phyloP scores from a whole-genome alignment of 805 yeast species.

The Yarrowia porcina region DNA sequence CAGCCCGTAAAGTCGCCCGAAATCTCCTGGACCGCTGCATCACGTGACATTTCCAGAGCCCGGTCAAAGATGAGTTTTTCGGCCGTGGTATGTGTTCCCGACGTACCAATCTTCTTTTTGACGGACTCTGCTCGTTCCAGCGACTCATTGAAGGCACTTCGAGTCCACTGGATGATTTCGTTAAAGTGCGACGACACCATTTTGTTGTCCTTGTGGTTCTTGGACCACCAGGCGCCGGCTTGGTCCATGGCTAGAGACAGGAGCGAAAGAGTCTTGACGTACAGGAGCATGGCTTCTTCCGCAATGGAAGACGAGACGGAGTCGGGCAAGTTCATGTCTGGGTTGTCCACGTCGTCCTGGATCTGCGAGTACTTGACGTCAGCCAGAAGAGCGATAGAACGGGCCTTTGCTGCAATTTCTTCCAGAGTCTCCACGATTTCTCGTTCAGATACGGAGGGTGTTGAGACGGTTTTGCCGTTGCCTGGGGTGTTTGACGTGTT shows the following conservation, averaged over 20 bases:
- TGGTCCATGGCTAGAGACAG: conserved; percentile 81
- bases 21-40: conserved; percentile 86
- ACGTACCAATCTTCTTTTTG: conserved; percentile 48
- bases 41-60: conserved; percentile 87
- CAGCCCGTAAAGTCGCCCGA: conserved; percentile 67
- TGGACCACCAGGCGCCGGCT: conserved; percentile 89
- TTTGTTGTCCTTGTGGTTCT: conserved; percentile 39
- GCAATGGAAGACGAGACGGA: conserved; percentile 47
- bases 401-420: conserved; percentile 80
- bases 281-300: conserved; percentile 82
- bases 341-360: conserved; percentile 34
- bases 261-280: conserved; percentile 77
- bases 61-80: conserved; percentile 88
- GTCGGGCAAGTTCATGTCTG: conserved; percentile 24
- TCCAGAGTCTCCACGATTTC: conserved; percentile 46
- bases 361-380: conserved; percentile 86
- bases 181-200: conserved; percentile 38
- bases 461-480: too few relatives aligned
- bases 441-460: background rate
- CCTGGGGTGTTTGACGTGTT: too few relatives aligned
- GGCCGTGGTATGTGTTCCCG: conserved; percentile 44
- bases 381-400: conserved; percentile 83
- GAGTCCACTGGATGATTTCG: conserved; percentile 80
- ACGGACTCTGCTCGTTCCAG: conserved; percentile 84
- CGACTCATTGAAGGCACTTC: conserved; percentile 84